Percentiles rank a stretch among this genome's conserved stretches.
Evolutionary conservation across 164 flowering plant genomes (phyloP).

Genomic region (Nymphaea thermarum): DNA sequence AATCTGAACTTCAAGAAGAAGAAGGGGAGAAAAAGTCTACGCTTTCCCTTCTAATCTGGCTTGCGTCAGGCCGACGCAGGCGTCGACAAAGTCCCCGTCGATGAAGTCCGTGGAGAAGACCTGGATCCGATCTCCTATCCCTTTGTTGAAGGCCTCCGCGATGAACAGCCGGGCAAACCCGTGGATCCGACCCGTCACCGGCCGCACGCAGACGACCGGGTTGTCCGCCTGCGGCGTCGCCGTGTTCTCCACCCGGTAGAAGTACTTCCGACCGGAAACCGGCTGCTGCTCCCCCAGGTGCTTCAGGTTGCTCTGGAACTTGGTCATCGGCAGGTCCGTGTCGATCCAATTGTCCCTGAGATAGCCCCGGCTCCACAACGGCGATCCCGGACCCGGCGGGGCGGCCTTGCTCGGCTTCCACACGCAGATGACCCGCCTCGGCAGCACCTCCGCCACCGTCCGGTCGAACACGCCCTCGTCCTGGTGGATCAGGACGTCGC

Average conservation of each 20-base stretch:
- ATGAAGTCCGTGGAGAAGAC: slow-evolving; percentile 79
- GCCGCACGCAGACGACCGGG: slow-evolving; percentile 65
- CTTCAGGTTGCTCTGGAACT: slow-evolving; percentile 78
- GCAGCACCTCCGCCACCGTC: slow-evolving; percentile 63
- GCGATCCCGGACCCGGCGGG: slow-evolving; percentile 46
- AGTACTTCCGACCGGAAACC: slow-evolving; percentile 46
- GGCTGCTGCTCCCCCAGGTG: slow-evolving; percentile 64
- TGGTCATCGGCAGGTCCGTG: slow-evolving; percentile 77
- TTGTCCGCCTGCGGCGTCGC: slow-evolving; percentile 85
- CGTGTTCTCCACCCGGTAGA: slow-evolving; percentile 92
- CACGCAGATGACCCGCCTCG: slow-evolving; percentile 66
- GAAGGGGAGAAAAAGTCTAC: slow-evolving; percentile 12
- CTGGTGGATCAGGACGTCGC: slow-evolving; percentile 66
- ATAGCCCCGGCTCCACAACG: slow-evolving; percentile 65
- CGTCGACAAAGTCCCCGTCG: slow-evolving; percentile 80
- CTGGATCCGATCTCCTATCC: slow-evolving; percentile 63
- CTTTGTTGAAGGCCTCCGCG: slow-evolving; percentile 35
- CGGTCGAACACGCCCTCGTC: slow-evolving; percentile 62
- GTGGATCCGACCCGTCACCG: slow-evolving; percentile 66
- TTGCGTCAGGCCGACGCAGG: slow-evolving; percentile 62
- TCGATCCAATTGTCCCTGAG: slow-evolving; percentile 89
- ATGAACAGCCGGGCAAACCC: slow-evolving; percentile 65
- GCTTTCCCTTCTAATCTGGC: slow-evolving; percentile 71
- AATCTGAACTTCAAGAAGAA: too few relatives aligned
- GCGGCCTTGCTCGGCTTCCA: slow-evolving; percentile 88